Conservation (phyloP, 2,329 filamentous ascomycete species). For the Bisporella sp. region DNA sequence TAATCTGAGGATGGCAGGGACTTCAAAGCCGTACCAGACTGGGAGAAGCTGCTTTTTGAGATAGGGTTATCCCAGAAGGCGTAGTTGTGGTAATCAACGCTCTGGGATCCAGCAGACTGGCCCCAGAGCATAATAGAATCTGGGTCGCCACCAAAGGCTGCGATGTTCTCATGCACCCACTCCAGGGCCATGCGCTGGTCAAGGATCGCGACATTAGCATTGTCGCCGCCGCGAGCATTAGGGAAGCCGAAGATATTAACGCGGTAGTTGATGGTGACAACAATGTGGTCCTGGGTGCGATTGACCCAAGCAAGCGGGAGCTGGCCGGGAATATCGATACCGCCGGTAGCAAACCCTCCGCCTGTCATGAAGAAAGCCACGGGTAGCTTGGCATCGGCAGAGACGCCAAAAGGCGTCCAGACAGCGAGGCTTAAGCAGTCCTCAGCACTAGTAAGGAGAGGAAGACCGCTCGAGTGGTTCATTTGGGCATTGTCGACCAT, state of each 20-base stretch:
- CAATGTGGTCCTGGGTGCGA: conserved; percentile 14
- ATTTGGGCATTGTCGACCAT: conserved; percentile 10
- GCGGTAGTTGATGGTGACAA: conserved; percentile 27
- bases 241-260: conserved; percentile 30
- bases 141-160: conserved; percentile 28
- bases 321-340: conserved; percentile 2
- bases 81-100: conserved; percentile 27
- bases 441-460: conserved; percentile 16
- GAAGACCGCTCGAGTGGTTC: conserved; percentile 7
- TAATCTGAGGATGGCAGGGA: conserved; percentile 1
- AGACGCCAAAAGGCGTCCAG: conserved; percentile 13
- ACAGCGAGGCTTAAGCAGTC: conserved; percentile 24
- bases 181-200: conserved; percentile 28
- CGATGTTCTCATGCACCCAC: conserved; percentile 31
- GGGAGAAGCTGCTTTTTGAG: conserved; percentile 10
- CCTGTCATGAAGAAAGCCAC: conserved; percentile 21
- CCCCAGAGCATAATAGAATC: conserved; percentile 51
- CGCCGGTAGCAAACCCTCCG: conserved; percentile 7
- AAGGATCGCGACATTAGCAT: conserved; percentile 7
- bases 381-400: conserved; percentile 36
- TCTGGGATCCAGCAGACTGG: conserved; percentile 53
- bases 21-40: conserved; percentile 14
- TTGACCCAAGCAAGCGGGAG: conserved; percentile 8
- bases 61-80: conserved; percentile 15
- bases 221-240: conserved; percentile 15